phyloP scores from a whole-genome alignment of 352 stramenopile species.

The Pythium brachiatum region DNA sequence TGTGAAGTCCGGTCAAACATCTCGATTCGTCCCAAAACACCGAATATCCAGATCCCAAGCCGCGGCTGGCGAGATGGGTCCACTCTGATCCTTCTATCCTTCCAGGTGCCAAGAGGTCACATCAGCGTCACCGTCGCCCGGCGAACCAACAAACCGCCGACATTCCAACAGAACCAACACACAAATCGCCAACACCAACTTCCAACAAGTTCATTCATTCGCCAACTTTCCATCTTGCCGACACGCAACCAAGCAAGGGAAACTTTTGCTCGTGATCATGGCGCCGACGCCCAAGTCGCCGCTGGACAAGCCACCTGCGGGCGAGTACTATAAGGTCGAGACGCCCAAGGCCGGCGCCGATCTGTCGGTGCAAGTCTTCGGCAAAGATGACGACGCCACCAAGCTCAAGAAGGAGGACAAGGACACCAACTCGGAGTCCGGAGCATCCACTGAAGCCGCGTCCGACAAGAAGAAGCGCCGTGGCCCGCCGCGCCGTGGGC shows the following conservation, averaged over 20 bases:
- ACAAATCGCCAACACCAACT: not conserved
- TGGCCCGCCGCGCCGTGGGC: not conserved
- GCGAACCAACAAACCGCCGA: not conserved
- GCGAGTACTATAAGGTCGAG: slow-evolving; percentile 21
- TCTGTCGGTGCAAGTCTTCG: slow-evolving; percentile 11
- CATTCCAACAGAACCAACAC: not conserved
- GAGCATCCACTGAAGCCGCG: slow-evolving; percentile 7
- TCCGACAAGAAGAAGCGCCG: slow-evolving; percentile 3
- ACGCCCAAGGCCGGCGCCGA: slow-evolving; percentile 15
- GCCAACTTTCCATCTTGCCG: slow-evolving; percentile 12
- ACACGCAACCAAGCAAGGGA: not conserved
- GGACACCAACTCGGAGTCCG: slow-evolving; percentile 7
- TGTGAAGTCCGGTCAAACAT: not conserved
- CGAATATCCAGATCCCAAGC: not conserved
- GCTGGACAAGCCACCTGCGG: slow-evolving; percentile 8
- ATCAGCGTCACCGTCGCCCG: not conserved
- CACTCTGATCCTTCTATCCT: slow-evolving; percentile 4
- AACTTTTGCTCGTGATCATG: not conserved
- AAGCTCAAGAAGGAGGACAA: slow-evolving; percentile 17
- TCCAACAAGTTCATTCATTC: slow-evolving; percentile 4
- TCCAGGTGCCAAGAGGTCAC: not conserved
- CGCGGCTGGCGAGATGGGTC: not conserved
- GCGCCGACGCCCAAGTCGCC: slow-evolving; percentile 13
- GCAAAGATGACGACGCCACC: slow-evolving; percentile 1
- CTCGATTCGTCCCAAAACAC: not conserved